phyloP scores from a whole-genome alignment of 2,329 filamentous ascomycete genomes.

The Alternaria triticimaculans region DNA sequence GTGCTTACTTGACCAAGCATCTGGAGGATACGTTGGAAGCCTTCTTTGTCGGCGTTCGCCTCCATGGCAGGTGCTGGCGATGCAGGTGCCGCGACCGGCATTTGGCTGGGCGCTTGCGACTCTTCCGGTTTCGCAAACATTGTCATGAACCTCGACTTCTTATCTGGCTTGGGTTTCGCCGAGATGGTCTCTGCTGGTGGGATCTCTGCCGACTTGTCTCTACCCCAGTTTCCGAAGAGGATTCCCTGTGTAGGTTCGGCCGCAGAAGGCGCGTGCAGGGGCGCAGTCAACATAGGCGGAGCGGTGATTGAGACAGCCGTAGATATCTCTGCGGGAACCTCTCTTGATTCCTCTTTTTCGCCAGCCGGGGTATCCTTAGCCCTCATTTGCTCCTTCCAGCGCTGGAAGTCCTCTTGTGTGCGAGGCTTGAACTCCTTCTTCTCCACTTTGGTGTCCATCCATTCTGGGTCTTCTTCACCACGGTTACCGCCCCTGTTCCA shows the following conservation, averaged over 20 bases:
- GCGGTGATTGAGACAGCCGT: conserved; percentile 27
- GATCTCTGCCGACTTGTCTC: conserved; percentile 55
- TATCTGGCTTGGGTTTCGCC: conserved; percentile 62
- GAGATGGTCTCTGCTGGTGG: conserved; percentile 30
- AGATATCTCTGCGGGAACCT: conserved; percentile 21
- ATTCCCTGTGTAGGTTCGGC: conserved; percentile 75
- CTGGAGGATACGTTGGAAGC: conserved; percentile 80
- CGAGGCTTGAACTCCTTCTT: conserved; percentile 74
- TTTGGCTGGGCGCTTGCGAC: conserved; percentile 21
- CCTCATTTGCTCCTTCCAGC: conserved; percentile 93
- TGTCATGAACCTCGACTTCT: conserved; percentile 85
- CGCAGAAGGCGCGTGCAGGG: conserved; percentile 63
- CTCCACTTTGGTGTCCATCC: conserved; percentile 74
- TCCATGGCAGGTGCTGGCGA: conserved; percentile 43
- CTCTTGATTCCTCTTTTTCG: conserved; percentile 54
- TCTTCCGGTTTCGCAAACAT: conserved; percentile 62
- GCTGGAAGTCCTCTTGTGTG: conserved; percentile 90
- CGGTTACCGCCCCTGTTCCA: conserved; percentile 62
- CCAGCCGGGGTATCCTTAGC: conserved; percentile 60
- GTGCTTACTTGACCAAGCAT: conserved; percentile 70
- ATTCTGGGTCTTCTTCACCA: conserved; percentile 77
- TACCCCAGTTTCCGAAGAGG: conserved; percentile 71
- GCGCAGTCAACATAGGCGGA: conserved; percentile 50
- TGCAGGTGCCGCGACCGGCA: conserved; percentile 21
- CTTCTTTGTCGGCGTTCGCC: conserved; percentile 76